Evolutionary conservation across 164 flowering plant genomes (phyloP).

Genomic region (Berberis vulgaris): DNA sequence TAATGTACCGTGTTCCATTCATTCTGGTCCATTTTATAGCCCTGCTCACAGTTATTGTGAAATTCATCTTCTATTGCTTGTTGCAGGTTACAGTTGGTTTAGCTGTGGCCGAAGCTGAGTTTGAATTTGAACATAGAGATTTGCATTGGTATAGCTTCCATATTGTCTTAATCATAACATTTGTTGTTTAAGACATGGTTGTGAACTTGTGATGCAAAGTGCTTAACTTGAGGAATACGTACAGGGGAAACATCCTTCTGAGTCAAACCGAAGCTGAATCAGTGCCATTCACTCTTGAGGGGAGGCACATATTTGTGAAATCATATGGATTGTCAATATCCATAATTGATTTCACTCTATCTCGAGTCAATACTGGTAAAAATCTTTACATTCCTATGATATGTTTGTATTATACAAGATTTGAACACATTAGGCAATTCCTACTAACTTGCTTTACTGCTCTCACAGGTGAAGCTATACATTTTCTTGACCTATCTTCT

Average conservation of each 20-base stretch:
- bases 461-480: slow-evolving; percentile 63
- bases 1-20: slow-evolving; percentile 4
- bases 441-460: slow-evolving; percentile 1
- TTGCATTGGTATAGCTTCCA: slow-evolving; percentile 62
- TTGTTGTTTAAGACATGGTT: neutral
- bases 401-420: neutral
- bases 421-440: neutral
- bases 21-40: neutral
- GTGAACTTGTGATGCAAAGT: neutral
- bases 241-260: slow-evolving; percentile 95
- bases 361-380: slow-evolving; percentile 84
- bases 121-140: slow-evolving; percentile 94
- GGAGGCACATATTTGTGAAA: slow-evolving; percentile 37
- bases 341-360: slow-evolving; percentile 86
- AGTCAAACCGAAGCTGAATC: slow-evolving; percentile 41
- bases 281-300: slow-evolving; percentile 55
- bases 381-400: neutral
- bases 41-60: neutral
- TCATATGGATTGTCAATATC: slow-evolving; percentile 62
- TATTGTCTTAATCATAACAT: neutral
- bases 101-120: slow-evolving; percentile 93
- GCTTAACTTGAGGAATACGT: slow-evolving; percentile 6
- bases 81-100: slow-evolving; percentile 74
- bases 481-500: slow-evolving; percentile 68
- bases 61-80: neutral